Evolutionary conservation across 768 basidiomycete species (phyloP), one percentile per base, ranked within the genome.

Genomic region (Russula emetica): DNA sequence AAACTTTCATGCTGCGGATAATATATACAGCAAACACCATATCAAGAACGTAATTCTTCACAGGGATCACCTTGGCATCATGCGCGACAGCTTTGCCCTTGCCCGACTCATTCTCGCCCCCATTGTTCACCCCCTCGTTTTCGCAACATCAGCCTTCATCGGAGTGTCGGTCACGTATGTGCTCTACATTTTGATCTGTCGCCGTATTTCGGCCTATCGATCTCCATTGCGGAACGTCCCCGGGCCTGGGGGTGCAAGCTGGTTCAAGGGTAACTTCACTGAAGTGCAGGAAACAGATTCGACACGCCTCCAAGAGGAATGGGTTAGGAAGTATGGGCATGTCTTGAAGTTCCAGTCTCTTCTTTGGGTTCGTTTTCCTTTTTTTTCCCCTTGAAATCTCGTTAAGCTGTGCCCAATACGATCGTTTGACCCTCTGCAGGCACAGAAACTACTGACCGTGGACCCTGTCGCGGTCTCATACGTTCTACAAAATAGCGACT

Each of bases 391-490:
- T 5, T n/a, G 16, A 2, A 18, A 18, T 13, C 18, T 20, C 10
- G 22, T 7, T 7, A 6, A 36, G 22, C 13, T 8, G 47, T 26
- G 50, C n/a, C 8, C 3, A 11, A 18, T 45, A 10, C 20, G 45
- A 22, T 24, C 14, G 16, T n/a, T 36, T 26, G 13, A 14, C 26
- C 28, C 3, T 42, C 36, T 9, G 20, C 38, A 67, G 67, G 0
- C 24, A 16, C 61, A 68, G 13, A 70, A 75, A 44, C 69, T 77
- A 54, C 65, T 72, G 58, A 73, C 76, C 6, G 63, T 71, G 22
- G 78, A 79, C 66, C 71, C 76, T 1, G 66, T 69, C 11, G 77
- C 77, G 2, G 42, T 77, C 18, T 63, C 69, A 4, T 72, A 77
- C 55, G 70, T 78, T 40, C 67, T 79, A 11, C 58, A 66, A 8